Conservation (phyloP, 208 protist genomes). For the Leptomonas pyrrhocoris region DNA sequence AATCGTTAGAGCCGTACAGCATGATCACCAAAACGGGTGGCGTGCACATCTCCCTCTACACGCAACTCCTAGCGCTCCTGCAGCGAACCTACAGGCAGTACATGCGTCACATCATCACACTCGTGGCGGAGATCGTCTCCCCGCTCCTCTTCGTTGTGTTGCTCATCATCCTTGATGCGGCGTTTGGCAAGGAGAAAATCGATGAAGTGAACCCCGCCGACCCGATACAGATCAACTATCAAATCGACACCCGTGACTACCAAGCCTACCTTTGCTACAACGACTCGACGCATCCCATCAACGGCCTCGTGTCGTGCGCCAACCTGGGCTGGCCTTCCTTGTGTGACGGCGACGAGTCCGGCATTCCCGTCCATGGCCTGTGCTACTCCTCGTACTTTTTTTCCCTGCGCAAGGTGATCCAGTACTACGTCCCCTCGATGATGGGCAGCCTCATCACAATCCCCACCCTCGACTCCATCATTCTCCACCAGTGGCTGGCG, state of each 20-base stretch:
- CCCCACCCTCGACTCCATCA: conserved; percentile 57
- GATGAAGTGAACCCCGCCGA: conserved; percentile 11
- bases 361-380: conserved; percentile 45
- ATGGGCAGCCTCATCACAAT: conserved; percentile 29
- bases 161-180: conserved; percentile 43
- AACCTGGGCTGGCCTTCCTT: background rate
- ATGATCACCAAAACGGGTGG: conserved; percentile 19
- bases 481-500: conserved; percentile 68
- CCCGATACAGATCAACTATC: background rate
- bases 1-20: conserved; percentile 31
- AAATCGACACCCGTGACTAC: conserved; percentile 34
- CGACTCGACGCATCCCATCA: conserved; percentile 32
- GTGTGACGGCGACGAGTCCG: conserved; percentile 42
- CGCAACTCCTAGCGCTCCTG: conserved; percentile 43
- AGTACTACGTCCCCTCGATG: conserved; percentile 31
- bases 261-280: conserved; percentile 34
- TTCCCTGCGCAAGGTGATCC: conserved; percentile 12
- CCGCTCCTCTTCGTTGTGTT: conserved; percentile 57
- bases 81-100: conserved; percentile 45
- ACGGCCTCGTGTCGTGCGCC: conserved; percentile 29
- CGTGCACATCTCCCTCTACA: conserved; percentile 9
- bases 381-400: conserved; percentile 31
- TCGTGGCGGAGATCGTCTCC: conserved; percentile 43
- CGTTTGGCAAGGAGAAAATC: conserved; percentile 37
- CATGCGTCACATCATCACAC: conserved; percentile 26